Evolutionary conservation across 1,284 basidiomycete genomes (phyloP).

Genomic region (Mycena citricolor): DNA sequence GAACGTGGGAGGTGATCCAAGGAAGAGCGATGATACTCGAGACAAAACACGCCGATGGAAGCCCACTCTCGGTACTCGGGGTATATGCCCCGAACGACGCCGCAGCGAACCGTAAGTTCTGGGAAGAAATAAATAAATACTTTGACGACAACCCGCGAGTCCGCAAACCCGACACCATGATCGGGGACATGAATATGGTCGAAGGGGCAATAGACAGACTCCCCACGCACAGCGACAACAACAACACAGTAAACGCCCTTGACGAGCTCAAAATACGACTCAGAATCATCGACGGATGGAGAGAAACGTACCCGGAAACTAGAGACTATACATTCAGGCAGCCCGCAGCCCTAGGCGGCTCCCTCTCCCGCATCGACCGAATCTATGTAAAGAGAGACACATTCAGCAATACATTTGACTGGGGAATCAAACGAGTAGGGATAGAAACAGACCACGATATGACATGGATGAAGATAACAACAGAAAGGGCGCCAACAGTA

Average conservation of each 20-base stretch:
- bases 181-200: constrained; percentile 16
- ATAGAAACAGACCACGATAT: constrained; percentile 16
- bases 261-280: constrained; percentile 9
- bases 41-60: constrained; percentile 14
- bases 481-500: constrained; percentile 3
- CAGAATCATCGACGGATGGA: constrained; percentile 11
- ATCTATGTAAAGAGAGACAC: neutral
- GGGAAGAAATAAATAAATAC: constrained; percentile 3
- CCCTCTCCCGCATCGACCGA: constrained; percentile 11
- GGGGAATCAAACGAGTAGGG: constrained; percentile 11
- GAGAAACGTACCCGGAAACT: constrained; percentile 6
- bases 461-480: constrained; percentile 3
- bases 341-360: neutral
- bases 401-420: constrained; percentile 4
- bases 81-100: constrained; percentile 21
- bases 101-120: constrained; percentile 5
- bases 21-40: constrained; percentile 31
- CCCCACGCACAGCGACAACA: neutral
- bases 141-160: neutral
- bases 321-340: constrained; percentile 8
- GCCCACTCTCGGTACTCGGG: constrained; percentile 26
- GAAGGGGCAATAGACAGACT: constrained; percentile 15
- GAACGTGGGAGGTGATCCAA: constrained; percentile 25
- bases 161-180: constrained; percentile 10
- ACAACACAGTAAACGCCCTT: neutral